These are phyloP conservation scores for Aureobasidium vineae DNA, from an alignment of 2,329 filamentous ascomycete species.

Conservation along the genomic window DNA sequence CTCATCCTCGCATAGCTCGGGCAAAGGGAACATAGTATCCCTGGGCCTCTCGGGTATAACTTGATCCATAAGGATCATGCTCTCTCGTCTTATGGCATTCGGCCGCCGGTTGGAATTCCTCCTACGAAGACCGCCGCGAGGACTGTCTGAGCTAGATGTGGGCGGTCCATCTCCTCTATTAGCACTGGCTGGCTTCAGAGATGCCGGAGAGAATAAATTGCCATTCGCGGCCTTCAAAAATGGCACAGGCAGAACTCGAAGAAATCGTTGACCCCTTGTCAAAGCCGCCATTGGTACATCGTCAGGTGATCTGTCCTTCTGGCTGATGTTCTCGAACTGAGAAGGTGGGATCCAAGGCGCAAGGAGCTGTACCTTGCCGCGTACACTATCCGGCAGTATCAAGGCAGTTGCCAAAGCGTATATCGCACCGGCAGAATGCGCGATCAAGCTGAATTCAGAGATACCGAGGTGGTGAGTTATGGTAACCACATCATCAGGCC, in stretches of 20 bases:
- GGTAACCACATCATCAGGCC: conserved; percentile 91
- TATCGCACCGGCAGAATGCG: conserved; percentile 96
- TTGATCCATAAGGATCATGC: conserved; percentile 52
- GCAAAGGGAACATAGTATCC: conserved; percentile 35
- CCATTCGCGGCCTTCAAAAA: conserved; percentile 94
- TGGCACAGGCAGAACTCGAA: conserved; percentile 84
- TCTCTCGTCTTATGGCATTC: conserved; percentile 44
- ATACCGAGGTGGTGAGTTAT: conserved; percentile 92
- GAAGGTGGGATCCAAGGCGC: conserved; percentile 98
- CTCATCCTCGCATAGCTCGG: conserved; percentile 31
- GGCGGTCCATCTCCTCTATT: conserved; percentile 30
- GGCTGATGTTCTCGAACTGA: conserved; percentile 75
- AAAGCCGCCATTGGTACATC: conserved; percentile 71
- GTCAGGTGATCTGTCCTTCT: conserved; percentile 37
- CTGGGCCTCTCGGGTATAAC: conserved; percentile 42
- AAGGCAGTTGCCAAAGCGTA: conserved; percentile 94
- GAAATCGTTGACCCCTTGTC: conserved; percentile 85
- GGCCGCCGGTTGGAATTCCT: conserved; percentile 29
- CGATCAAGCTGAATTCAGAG: conserved; percentile 92
- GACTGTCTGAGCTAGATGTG: background rate
- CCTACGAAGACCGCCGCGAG: background rate
- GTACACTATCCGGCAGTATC: conserved; percentile 93
- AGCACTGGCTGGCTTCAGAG: conserved; percentile 37
- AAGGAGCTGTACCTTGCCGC: conserved; percentile 87
- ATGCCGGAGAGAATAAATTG: conserved; percentile 81